Evolutionary conservation across 371 early-diverging fungal genomes (phyloP).

Genomic region (Mucor lusitanicus): DNA sequence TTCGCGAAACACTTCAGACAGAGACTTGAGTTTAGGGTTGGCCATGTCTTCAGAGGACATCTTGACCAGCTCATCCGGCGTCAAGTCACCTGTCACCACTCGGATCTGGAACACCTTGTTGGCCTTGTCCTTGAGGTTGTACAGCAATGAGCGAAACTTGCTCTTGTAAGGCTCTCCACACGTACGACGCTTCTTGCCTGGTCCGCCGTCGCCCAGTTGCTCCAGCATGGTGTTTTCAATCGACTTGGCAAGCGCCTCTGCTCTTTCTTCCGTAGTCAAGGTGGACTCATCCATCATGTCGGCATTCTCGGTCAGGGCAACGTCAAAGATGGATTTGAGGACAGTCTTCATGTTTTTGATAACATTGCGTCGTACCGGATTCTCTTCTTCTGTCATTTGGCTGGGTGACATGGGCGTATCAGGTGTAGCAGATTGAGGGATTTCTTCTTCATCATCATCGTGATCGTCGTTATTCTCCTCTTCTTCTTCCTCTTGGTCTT

Average conservation of each 20-base stretch:
- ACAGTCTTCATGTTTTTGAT: conserved; percentile 53
- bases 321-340: conserved; percentile 32
- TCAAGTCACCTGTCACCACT: conserved; percentile 67
- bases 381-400: conserved; percentile 44
- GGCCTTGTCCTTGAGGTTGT: conserved; percentile 77
- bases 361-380: conserved; percentile 59
- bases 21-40: conserved; percentile 70
- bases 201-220: conserved; percentile 28
- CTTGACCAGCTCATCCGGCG: conserved; percentile 63
- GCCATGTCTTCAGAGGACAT: conserved; percentile 78
- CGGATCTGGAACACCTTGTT: conserved; percentile 67
- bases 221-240: conserved; percentile 46
- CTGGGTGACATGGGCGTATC: conserved; percentile 23
- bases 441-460: not conserved
- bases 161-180: conserved; percentile 70
- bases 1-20: conserved; percentile 62
- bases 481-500: conserved; percentile 3
- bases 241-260: conserved; percentile 24
- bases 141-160: conserved; percentile 72
- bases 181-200: conserved; percentile 6
- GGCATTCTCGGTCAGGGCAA: conserved; percentile 31
- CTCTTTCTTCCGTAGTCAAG: conserved; percentile 3
- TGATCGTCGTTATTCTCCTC: not conserved
- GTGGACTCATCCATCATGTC: conserved; percentile 22
- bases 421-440: conserved; percentile 10